Conservation (phyloP, 1,284 basidiomycete genomes). For the Acaromyces ingoldii region DNA sequence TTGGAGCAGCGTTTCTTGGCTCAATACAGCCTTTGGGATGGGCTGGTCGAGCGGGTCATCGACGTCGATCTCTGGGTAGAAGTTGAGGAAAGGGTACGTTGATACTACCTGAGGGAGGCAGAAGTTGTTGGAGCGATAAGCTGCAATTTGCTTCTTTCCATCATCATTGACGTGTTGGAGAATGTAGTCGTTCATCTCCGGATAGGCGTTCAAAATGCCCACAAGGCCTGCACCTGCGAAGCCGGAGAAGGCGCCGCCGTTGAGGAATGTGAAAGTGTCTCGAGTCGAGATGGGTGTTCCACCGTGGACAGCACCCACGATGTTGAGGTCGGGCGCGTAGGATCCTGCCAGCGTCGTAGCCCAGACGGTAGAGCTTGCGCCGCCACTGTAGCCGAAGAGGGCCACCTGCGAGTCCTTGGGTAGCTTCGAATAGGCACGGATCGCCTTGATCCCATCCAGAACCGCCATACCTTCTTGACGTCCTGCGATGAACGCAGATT, state of each 20-base stretch:
- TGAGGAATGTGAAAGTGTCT: conserved; percentile 22
- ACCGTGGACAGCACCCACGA: conserved; percentile 19
- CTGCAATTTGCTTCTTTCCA: conserved; percentile 9
- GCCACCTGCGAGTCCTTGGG: conserved; percentile 5
- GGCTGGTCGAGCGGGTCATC: conserved; percentile 21
- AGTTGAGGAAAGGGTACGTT: conserved; percentile 14
- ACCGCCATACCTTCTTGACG: background rate
- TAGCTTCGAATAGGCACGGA: background rate
- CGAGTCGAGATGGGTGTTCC: conserved; percentile 31
- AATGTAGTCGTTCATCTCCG: conserved; percentile 15
- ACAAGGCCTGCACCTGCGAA: conserved; percentile 33
- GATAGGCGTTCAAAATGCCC: conserved; percentile 22
- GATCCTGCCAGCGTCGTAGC: conserved; percentile 1
- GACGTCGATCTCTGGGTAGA: conserved; percentile 24
- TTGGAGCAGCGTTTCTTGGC: conserved; percentile 23
- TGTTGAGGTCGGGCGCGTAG: conserved; percentile 17
- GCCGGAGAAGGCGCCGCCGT: conserved; percentile 24
- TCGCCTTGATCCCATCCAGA: conserved; percentile 14
- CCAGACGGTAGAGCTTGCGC: conserved; percentile 12
- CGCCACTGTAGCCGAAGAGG: conserved; percentile 16
- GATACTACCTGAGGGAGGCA: conserved; percentile 21
- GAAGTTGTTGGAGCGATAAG: conserved; percentile 12
- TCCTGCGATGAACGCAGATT: conserved; percentile 10
- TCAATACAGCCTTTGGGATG: conserved; percentile 13
- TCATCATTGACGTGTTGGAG: conserved; percentile 12